A percentile compares a stretch with the other conserved stretches of the same genome.
These are phyloP conservation scores for Aspergillus indologenus DNA, from an alignment of 495 filamentous ascomycete genomes.

Conservation along the genomic window DNA sequence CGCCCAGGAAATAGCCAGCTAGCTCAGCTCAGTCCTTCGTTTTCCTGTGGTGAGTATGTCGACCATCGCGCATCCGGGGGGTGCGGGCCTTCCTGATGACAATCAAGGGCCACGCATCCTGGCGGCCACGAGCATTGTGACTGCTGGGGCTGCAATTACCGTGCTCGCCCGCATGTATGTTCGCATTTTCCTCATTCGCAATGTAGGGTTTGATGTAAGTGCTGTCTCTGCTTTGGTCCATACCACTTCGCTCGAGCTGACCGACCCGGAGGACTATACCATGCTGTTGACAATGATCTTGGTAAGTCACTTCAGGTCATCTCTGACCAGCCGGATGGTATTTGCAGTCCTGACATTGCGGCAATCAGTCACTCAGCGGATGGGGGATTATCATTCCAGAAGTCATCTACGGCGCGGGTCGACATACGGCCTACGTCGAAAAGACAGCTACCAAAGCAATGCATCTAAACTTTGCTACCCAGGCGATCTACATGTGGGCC, in stretches of 20 bases:
- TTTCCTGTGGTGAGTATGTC: constrained; percentile 9
- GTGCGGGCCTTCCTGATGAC: constrained; percentile 25
- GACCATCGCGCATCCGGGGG: constrained; percentile 13
- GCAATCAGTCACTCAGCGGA: constrained; percentile 25
- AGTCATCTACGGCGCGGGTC: constrained; percentile 40
- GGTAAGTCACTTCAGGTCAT: constrained; percentile 15
- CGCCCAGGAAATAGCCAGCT: no score
- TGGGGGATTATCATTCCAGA: constrained; percentile 32
- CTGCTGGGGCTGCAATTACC: constrained; percentile 24
- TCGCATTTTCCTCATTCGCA: constrained; percentile 34
- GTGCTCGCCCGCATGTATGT: constrained; percentile 37
- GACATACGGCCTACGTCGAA: constrained; percentile 32
- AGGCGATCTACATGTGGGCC: constrained; percentile 38
- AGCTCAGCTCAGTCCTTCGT: neutral
- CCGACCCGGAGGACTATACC: constrained; percentile 28
- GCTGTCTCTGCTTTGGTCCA: neutral
- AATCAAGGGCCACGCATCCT: constrained; percentile 34
- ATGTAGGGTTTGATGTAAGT: constrained; percentile 36
- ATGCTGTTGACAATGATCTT: constrained; percentile 36
- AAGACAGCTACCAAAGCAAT: constrained; percentile 31
- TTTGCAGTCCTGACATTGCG: neutral
- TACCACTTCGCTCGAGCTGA: neutral
- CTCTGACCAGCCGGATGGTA: no score
- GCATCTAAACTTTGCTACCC: constrained; percentile 44
- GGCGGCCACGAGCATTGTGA: constrained; percentile 32